Evolutionary conservation across 1,139 yeast genomes (phyloP).

Genomic region (Geotrichum reessii): DNA sequence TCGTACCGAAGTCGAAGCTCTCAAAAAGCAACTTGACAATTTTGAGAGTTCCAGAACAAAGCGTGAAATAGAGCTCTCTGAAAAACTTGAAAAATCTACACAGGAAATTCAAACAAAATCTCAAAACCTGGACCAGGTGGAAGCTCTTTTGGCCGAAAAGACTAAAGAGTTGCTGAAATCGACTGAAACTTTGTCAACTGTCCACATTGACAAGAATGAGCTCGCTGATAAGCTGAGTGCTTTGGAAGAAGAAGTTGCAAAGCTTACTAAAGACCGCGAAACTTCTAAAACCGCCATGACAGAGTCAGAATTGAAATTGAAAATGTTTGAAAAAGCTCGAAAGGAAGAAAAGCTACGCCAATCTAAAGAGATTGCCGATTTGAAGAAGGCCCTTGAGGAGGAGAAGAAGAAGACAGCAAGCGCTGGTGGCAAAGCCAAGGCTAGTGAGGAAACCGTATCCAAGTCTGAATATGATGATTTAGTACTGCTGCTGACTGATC

Average conservation of each 20-base stretch:
- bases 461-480: slow-evolving; percentile 68
- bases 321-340: slow-evolving; percentile 2
- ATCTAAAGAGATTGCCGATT: slow-evolving; percentile 20
- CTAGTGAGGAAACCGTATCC: slow-evolving; percentile 40
- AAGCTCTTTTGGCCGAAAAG: slow-evolving; percentile 17
- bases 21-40: slow-evolving; percentile 15
- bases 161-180: slow-evolving; percentile 17
- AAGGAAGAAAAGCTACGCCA: slow-evolving; percentile 15
- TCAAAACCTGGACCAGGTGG: slow-evolving; percentile 16
- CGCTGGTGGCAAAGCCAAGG: slow-evolving; percentile 14
- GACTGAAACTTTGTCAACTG: slow-evolving; percentile 18
- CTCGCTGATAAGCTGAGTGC: slow-evolving; percentile 17
- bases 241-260: slow-evolving; percentile 17
- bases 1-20: slow-evolving; percentile 9
- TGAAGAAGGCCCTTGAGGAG: slow-evolving; percentile 9
- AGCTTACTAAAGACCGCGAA: slow-evolving; percentile 5
- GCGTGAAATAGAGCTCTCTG: slow-evolving; percentile 15
- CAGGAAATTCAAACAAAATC: slow-evolving; percentile 18
- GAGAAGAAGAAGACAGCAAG: background rate
- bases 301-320: background rate
- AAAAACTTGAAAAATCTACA: slow-evolving; percentile 17
- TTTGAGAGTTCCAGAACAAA: slow-evolving; percentile 9
- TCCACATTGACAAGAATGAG: slow-evolving; percentile 18
- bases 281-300: background rate
- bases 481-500: slow-evolving; percentile 64